Percentiles rank a stretch among this genome's conserved stretches.
Conservation (phyloP, 2,329 filamentous ascomycete genomes). For the Colletotrichum plurivorum region DNA sequence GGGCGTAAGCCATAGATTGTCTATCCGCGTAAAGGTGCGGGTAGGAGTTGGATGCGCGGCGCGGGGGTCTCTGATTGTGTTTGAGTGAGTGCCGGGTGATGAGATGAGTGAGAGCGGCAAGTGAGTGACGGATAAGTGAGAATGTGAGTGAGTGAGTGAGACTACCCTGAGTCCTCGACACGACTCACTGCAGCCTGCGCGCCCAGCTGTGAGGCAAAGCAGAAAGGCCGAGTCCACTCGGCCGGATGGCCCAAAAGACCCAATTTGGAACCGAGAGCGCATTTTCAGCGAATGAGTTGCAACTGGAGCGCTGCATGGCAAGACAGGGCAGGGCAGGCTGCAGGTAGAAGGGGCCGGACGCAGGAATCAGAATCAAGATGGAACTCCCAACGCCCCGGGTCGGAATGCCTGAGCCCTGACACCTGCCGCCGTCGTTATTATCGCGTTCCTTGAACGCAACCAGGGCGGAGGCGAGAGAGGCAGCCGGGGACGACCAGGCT, state of each 20-base stretch:
- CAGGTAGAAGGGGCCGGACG: conserved; percentile 8
- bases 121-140: conserved; percentile 15
- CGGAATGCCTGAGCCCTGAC: conserved; percentile 12
- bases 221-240: conserved; percentile 10
- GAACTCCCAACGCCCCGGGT: conserved; percentile 23
- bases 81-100: background rate
- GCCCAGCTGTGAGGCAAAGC: background rate
- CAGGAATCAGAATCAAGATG: conserved; percentile 25
- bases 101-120: conserved; percentile 1
- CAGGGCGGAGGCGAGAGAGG: conserved; percentile 20
- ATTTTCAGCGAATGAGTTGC: conserved; percentile 24
- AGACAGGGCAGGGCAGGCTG: no score
- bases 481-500: conserved; percentile 3
- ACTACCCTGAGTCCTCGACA: no score
- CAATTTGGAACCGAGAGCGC: conserved; percentile 27
- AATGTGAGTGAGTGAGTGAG: background rate
- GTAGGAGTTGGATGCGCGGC: background rate
- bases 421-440: conserved; percentile 9
- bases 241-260: conserved; percentile 30
- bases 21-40: background rate
- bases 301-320: no score
- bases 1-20: background rate
- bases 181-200: no score
- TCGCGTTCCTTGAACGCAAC: conserved; percentile 1
- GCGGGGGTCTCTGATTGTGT: background rate